Evolutionary conservation across 2,329 filamentous ascomycete species (phyloP), one percentile per base, ranked within the genome.

Genomic region (Pyrenophora teres): DNA sequence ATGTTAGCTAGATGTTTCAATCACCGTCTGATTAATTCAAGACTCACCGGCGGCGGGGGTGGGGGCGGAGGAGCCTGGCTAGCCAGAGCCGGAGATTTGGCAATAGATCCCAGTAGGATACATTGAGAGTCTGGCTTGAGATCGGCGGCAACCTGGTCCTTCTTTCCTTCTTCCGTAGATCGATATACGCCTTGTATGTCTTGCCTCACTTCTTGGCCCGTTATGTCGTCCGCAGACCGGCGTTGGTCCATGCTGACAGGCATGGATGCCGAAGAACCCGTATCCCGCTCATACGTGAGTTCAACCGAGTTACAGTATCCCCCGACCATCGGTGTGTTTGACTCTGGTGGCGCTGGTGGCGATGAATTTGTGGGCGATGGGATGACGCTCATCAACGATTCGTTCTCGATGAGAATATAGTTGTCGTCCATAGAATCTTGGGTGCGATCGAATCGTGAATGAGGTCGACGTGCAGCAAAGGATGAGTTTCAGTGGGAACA

Each of bases 381-480:
- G 5, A 33, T 23, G 7, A 39, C 6, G 23, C 12, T 38, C 23
- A 32, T 31, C 8, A 33, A 16, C 10, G 27, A 9, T 21, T 16
- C 27, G 7, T 9, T 32, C 5, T 46, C 43, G 36, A 46, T 18
- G 5, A 46, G 16, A 13, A 46, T 36, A 15, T 38, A 13, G 21
- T 46, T 36, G 4, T 46, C 43, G 36, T 46, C 43, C 43, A 46
- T 46, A 36, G 23, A 25, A 21, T 18, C 10, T 10, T 10, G 13
- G 13, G 12, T 21, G 25, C 10, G 13, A 21, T 15, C 4, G 25
- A 25, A 21, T 18, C 10, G 16, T 10, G 18, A 8, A 15, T 21
- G 25, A 12, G 13, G n/a, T 10, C 4, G 25, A 23, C n/a, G 16
- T 13, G 16, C 2, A 25, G 23, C 12, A 21, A 19, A 9, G 5